phyloP scores from a whole-genome alignment of 2,329 filamentous ascomycete genomes.

The Cladorrhinum sp. region DNA sequence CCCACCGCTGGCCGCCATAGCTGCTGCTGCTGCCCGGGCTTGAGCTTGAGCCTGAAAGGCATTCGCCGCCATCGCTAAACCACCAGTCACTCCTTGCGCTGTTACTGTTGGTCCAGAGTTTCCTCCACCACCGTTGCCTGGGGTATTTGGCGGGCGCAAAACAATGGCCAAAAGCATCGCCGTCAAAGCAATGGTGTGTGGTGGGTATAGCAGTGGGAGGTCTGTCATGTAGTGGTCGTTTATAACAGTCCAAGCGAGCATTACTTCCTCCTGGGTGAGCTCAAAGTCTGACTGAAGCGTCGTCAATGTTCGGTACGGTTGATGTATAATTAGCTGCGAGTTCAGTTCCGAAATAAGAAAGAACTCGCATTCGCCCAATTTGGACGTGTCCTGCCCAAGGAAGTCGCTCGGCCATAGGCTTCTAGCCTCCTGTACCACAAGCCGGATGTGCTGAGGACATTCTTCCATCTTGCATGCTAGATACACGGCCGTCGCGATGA shows the following conservation, averaged over 20 bases:
- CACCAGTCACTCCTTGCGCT: conserved; percentile 29
- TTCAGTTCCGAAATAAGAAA: conserved; percentile 87
- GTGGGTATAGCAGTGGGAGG: conserved; percentile 77
- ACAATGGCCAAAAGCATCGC: conserved; percentile 83
- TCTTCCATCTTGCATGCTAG: conserved; percentile 98
- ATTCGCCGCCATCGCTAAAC: conserved; percentile 49
- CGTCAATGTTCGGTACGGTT: conserved; percentile 80
- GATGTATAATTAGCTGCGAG: conserved; percentile 84
- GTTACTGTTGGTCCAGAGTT: conserved; percentile 19
- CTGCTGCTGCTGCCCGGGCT: conserved; percentile 20
- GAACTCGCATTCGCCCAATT: conserved; percentile 92
- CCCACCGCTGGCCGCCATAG: conserved; percentile 11
- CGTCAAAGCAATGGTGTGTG: conserved; percentile 85
- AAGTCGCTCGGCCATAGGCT: conserved; percentile 78
- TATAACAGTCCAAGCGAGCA: conserved; percentile 76
- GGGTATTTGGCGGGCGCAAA: conserved; percentile 58
- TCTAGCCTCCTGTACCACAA: conserved; percentile 83
- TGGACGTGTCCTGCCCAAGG: conserved; percentile 71
- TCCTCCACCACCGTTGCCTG: conserved; percentile 11
- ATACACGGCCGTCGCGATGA: conserved; percentile 91
- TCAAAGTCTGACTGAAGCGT: conserved; percentile 67
- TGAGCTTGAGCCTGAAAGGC: conserved; percentile 47
- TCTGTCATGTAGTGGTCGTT: conserved; percentile 94
- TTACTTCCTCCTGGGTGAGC: conserved; percentile 73
- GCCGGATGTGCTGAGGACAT: conserved; percentile 89